phyloP scores from a whole-genome alignment of 495 filamentous ascomycete genomes.

The Neurospora sp. region DNA sequence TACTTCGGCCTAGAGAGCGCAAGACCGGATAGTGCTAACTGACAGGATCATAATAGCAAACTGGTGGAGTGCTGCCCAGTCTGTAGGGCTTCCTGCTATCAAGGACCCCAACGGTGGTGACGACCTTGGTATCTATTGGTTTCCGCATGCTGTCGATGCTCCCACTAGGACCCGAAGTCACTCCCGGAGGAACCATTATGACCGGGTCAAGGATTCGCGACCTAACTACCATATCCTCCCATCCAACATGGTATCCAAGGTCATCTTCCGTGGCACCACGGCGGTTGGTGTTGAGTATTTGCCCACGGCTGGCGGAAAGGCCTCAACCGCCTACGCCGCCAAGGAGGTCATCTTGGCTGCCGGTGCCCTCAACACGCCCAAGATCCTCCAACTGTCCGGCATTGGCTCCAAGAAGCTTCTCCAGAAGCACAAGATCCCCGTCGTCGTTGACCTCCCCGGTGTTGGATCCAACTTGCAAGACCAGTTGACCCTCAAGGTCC shows the following conservation, averaged over 20 bases:
- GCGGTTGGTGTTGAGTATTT: slow-evolving; percentile 22
- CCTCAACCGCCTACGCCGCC: slow-evolving; percentile 22
- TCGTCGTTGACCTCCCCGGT: slow-evolving; percentile 62
- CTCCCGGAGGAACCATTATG: slow-evolving; percentile 30
- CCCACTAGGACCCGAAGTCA: slow-evolving; percentile 28
- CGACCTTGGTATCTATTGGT: slow-evolving; percentile 21
- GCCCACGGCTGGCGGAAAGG: slow-evolving; percentile 9
- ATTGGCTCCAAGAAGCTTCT: slow-evolving; percentile 63
- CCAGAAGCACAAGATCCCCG: slow-evolving; percentile 50
- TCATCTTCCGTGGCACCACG: slow-evolving; percentile 30
- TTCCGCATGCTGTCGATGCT: slow-evolving; percentile 30
- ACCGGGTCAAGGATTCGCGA: slow-evolving; percentile 21
- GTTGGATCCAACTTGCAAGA: slow-evolving; percentile 61
- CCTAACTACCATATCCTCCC: slow-evolving; percentile 38
- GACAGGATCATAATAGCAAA: slow-evolving; percentile 7
- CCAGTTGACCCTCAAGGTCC: slow-evolving; percentile 24
- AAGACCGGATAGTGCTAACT: background rate
- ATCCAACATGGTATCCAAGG: slow-evolving; percentile 33
- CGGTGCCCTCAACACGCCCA: slow-evolving; percentile 47
- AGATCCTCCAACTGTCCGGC: slow-evolving; percentile 60
- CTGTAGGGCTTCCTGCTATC: slow-evolving; percentile 18
- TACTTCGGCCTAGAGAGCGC: background rate
- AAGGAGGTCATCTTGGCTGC: slow-evolving; percentile 48
- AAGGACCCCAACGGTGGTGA: slow-evolving; percentile 28
- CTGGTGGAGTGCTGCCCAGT: slow-evolving; percentile 22